Evolutionary conservation across 129 eudicot genomes (phyloP), one percentile per base, ranked within the genome.

Genomic region (Flaveria robusta): DNA sequence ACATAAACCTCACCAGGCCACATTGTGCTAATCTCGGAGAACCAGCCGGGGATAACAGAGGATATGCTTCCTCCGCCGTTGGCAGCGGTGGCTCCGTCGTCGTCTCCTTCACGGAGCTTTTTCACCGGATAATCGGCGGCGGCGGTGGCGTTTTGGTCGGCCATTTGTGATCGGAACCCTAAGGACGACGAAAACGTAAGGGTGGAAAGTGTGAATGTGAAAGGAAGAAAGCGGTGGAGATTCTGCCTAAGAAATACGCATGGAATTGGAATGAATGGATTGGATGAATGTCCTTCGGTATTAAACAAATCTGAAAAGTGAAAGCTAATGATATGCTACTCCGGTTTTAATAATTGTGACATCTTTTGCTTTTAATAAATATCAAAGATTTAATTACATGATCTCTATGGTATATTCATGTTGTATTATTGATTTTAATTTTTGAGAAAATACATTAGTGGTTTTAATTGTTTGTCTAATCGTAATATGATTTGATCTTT

Each of bases 21-120:
- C 96, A 95, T 89, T 73, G 99, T 96, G 86, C 97, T 91, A 70
- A 95, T 89, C 74, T 95, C 99, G 29, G 99, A 91, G 42, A 95
- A 95, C 99, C 97, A 95, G 1, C 99, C 99, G 67, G 99, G 96
- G 31, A 95, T 89, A 63, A 95, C 86, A 37, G 99, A 74, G 2
- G 97, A 85, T 34, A 95, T 73, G 54, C 42, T 45, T 56, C 84
- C 72, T 72, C 80, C 51, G 83, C 80, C 83, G 19, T 74, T 71
- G 71, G 47, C 72, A 54, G 74, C 45, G 37, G 27, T 16, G 66
- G 73, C 74, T 10, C 80, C 74, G 49, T 70, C 66, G 15, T 71
- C 87, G 34, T 76, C 85, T 3, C 83, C 87, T 24, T 81, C 89
- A 59, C 83, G 70, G 22, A 74, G 85, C 47, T 85, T 88, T 65